Conservation (phyloP, 2,329 filamentous ascomycete species). For the Cladophialophora exuberans region DNA sequence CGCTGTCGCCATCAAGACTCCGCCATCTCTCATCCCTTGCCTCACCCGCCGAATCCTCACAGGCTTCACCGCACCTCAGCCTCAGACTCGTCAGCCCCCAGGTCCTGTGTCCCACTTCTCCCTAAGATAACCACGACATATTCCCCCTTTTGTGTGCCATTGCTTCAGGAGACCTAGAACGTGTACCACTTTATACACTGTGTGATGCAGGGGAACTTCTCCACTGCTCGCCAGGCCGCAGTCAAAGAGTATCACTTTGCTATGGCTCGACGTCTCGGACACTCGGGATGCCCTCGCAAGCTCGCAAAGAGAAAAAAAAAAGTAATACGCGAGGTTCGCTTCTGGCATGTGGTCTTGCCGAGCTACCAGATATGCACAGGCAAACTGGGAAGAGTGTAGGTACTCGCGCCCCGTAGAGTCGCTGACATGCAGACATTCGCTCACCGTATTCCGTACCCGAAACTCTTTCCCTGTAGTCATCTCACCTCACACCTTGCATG, state of each 20-base stretch:
- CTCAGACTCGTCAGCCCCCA: slow-evolving; percentile 27
- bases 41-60: slow-evolving; percentile 17
- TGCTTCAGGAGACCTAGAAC: slow-evolving; percentile 1
- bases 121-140: slow-evolving; percentile 1
- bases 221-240: background rate
- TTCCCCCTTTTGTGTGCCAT: background rate
- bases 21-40: slow-evolving; percentile 24
- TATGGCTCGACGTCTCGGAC: background rate
- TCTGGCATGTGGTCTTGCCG: background rate
- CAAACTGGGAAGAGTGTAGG: too few species aligned
- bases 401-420: background rate
- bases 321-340: too few species aligned
- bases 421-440: slow-evolving; percentile 18
- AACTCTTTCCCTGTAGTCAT: too few species aligned
- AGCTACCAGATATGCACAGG: background rate
- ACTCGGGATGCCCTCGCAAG: background rate
- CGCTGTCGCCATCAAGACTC: slow-evolving; percentile 11
- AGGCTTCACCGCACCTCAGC: slow-evolving; percentile 20
- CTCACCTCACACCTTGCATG: slow-evolving; percentile 18
- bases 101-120: slow-evolving; percentile 12
- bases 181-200: background rate
- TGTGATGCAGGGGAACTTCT: slow-evolving; percentile 7
- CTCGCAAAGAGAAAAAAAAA: background rate
- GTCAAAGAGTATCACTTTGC: too few species aligned
- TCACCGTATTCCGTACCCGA: slow-evolving; percentile 7